Conservation (phyloP, 2,329 filamentous ascomycete species). For the Hypoxylon sp. region DNA sequence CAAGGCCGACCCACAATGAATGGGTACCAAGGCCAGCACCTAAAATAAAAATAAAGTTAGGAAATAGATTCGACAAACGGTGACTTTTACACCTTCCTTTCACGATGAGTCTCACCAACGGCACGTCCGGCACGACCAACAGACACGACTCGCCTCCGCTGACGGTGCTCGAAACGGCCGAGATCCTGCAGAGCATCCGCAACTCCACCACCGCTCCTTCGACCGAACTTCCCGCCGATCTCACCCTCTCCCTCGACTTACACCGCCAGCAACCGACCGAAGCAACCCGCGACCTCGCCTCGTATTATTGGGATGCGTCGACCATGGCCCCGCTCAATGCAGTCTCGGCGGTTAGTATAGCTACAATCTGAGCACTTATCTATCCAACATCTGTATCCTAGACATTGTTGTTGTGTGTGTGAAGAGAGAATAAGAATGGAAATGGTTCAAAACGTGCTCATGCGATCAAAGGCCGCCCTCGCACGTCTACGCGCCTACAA, state of each 20-base stretch:
- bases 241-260: slow-evolving; percentile 49
- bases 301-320: slow-evolving; percentile 70
- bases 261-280: slow-evolving; percentile 20
- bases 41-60: slow-evolving; percentile 17
- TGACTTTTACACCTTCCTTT: slow-evolving; percentile 33
- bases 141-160: slow-evolving; percentile 42
- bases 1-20: slow-evolving; percentile 17
- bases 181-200: slow-evolving; percentile 47
- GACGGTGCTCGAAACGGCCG: slow-evolving; percentile 48
- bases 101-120: slow-evolving; percentile 35
- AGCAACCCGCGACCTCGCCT: slow-evolving; percentile 52
- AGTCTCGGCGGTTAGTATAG: slow-evolving; percentile 67
- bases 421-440: slow-evolving; percentile 8
- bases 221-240: slow-evolving; percentile 47
- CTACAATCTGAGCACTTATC: slow-evolving; percentile 34
- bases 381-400: slow-evolving; percentile 13
- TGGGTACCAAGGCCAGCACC: slow-evolving; percentile 12
- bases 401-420: slow-evolving; percentile 13
- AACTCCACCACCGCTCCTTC: slow-evolving; percentile 39
- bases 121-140: slow-evolving; percentile 31
- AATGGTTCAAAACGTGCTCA: slow-evolving; percentile 51
- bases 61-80: slow-evolving; percentile 28
- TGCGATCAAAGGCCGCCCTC: slow-evolving; percentile 67
- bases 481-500: slow-evolving; percentile 73
- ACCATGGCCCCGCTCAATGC: slow-evolving; percentile 71